These are phyloP conservation scores for Aspergillus olivimuriae DNA, from an alignment of 495 filamentous ascomycete species.

Conservation along the genomic window DNA sequence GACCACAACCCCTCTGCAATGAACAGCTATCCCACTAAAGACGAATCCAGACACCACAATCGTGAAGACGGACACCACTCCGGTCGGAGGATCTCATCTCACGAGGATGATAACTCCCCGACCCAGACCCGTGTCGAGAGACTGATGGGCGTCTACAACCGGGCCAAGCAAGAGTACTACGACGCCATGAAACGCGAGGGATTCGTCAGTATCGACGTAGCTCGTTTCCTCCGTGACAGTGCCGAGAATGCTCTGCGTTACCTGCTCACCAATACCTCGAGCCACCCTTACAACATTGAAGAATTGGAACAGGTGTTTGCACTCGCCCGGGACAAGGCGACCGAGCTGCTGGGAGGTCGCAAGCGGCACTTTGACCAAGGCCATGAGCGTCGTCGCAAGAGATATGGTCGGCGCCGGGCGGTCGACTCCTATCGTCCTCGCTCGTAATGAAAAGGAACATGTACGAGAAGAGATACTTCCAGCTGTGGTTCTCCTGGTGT, in stretches of 20 bases:
- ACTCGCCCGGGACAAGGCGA: constrained; percentile 25
- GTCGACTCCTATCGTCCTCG: constrained; percentile 19
- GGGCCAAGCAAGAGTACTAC: constrained; percentile 35
- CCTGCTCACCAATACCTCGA: constrained; percentile 19
- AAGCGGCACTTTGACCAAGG: constrained; percentile 36
- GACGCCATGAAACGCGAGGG: constrained; percentile 12
- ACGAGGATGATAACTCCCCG: background rate
- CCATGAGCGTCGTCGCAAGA: background rate
- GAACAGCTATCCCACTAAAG: too few relatives aligned
- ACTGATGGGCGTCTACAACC: constrained; percentile 28
- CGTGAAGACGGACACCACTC: too few relatives aligned
- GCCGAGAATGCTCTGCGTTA: constrained; percentile 39
- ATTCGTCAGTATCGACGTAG: constrained; percentile 18
- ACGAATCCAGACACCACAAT: too few relatives aligned
- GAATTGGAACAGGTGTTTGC: constrained; percentile 28
- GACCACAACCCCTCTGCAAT: too few relatives aligned
- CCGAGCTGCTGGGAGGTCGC: constrained; percentile 35
- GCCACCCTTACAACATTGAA: constrained; percentile 16
- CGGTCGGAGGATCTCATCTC: too few relatives aligned
- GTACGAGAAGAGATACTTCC: too few relatives aligned
- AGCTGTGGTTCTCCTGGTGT: background rate
- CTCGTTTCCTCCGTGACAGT: constrained; percentile 45
- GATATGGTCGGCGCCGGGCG: background rate
- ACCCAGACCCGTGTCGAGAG: constrained; percentile 16
- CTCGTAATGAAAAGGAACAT: background rate